Percentiles rank a stretch among this genome's conserved stretches.
phyloP scores from a whole-genome alignment of 495 filamentous ascomycete genomes.

The Neurospora sp. region DNA sequence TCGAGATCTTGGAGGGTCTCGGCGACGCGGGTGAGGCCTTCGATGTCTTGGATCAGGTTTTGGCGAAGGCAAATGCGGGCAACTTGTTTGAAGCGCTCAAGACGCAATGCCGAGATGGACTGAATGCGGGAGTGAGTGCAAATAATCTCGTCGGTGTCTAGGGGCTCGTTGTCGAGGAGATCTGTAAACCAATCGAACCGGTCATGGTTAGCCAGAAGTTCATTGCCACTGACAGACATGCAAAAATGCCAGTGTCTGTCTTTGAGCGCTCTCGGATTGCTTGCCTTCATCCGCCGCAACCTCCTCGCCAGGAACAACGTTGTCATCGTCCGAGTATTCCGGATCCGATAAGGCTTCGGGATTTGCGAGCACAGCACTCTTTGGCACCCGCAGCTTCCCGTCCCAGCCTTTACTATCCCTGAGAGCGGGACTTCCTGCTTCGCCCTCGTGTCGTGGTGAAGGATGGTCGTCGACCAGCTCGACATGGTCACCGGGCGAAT shows the following conservation, averaged over 20 bases:
- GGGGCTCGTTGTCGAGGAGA: slow-evolving; percentile 42
- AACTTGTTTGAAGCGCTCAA: slow-evolving; percentile 74
- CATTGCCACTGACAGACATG: not conserved
- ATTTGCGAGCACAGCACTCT: slow-evolving; percentile 52
- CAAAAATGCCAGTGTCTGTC: not conserved
- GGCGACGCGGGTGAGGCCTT: slow-evolving; percentile 54
- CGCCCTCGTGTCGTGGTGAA: slow-evolving; percentile 30
- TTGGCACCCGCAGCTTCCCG: slow-evolving; percentile 73
- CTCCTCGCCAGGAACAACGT: slow-evolving; percentile 63
- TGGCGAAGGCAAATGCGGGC: slow-evolving; percentile 85
- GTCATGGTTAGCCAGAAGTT: not conserved
- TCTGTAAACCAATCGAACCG: slow-evolving; percentile 21
- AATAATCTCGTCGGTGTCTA: slow-evolving; percentile 68
- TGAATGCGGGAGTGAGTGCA: slow-evolving; percentile 75
- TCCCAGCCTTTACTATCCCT: slow-evolving; percentile 79
- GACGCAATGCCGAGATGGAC: slow-evolving; percentile 64
- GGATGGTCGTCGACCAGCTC: slow-evolving; percentile 30
- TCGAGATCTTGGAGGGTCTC: slow-evolving; percentile 71
- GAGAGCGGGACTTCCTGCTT: slow-evolving; percentile 28
- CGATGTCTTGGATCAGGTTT: slow-evolving; percentile 74
- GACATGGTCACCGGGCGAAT: slow-evolving; percentile 18
- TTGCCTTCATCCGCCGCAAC: slow-evolving; percentile 76
- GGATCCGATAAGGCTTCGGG: slow-evolving; percentile 72
- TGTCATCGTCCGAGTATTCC: slow-evolving; percentile 72
- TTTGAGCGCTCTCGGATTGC: slow-evolving; percentile 1